These are phyloP conservation scores for Calendula officinalis DNA, from an alignment of 129 eudicot species.

Conservation along the genomic window DNA sequence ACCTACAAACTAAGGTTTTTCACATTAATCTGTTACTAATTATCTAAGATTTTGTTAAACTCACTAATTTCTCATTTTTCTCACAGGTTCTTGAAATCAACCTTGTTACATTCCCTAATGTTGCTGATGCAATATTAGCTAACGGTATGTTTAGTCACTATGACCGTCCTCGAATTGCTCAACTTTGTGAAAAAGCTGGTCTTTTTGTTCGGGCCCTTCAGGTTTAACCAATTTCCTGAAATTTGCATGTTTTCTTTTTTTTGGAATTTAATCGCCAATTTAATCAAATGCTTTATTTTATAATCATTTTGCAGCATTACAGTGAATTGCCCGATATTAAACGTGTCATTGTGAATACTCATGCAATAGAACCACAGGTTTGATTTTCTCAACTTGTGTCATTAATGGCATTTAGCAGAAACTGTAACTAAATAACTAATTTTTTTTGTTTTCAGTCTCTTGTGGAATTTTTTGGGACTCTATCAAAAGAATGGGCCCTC, in stretches of 20 bases:
- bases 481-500: slow-evolving; percentile 84
- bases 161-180: slow-evolving; percentile 94
- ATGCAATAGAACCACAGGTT: slow-evolving; percentile 98
- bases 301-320: slow-evolving; percentile 56
- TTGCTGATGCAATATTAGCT: slow-evolving; percentile 96
- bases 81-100: slow-evolving; percentile 86
- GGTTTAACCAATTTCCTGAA: slow-evolving; percentile 43
- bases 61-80: background rate
- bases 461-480: slow-evolving; percentile 88
- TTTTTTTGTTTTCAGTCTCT: slow-evolving; percentile 55
- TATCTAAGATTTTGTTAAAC: no score
- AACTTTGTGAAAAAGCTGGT: slow-evolving; percentile 97
- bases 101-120: slow-evolving; percentile 92
- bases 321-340: slow-evolving; percentile 79
- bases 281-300: slow-evolving; percentile 1
- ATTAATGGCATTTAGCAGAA: background rate
- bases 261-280: slow-evolving; percentile 2
- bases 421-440: background rate
- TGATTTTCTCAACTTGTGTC: background rate
- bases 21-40: no score
- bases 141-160: slow-evolving; percentile 96
- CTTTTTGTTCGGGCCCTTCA: slow-evolving; percentile 87
- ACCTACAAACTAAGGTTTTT: slow-evolving; percentile 72
- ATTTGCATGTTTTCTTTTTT: background rate
- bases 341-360: slow-evolving; percentile 91